Base-by-base conservation (phyloP, 2,329 filamentous ascomycete species). In the Pseudogymnoascus sp. region DNA sequence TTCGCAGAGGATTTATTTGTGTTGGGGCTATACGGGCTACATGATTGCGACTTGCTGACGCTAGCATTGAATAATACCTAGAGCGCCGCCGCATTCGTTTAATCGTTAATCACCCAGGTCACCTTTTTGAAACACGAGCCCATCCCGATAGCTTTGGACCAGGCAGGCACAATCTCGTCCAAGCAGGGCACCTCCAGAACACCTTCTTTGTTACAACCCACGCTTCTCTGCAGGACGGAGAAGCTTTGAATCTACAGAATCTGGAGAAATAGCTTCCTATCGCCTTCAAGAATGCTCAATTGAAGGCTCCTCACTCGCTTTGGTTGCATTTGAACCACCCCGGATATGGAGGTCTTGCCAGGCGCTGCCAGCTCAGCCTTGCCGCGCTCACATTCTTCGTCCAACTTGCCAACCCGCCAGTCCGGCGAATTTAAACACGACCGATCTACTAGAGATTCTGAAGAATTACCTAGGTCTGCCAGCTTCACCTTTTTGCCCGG, bases 401-500 rank as follows among this genome's bases (percentile, higher is more conserved):
- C 71, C 7, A 70, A 68, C 58, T 64, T 72, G 5, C 66, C 71
- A 25, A 67, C 70, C 59, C 63, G 72, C 40, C 63, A 64, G 39
- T 68, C 63, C 48, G 60, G 66, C 60, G 68, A 72, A 36, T 69
- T 69, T 63, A 68, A 67, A 61, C 61, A 39, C 7, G 25, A 66
- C n/a, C 65, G 9, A 60, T 58, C 9, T 63, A 45, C 15, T 64
- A 61, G 10, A 60, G 66, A 59, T 66, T 69, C 29, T 27, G 59
- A 59, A 37, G 68, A 71, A 39, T 66, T 85, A 31, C 78, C 79
- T 29, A 78, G 82, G 62, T 79, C 83, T 58, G 83, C 83, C 33
- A 86, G 83, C 67, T 85, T 82, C 71, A 82, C 80, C 55, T 78
- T 80, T 65, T 71, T 85, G n/a, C 77, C 80, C 3, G 72, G 69